A percentile compares a stretch with the other conserved stretches of the same genome.
phyloP scores from a whole-genome alignment of 495 filamentous ascomycete species.

The Oleoguttula mirabilis region DNA sequence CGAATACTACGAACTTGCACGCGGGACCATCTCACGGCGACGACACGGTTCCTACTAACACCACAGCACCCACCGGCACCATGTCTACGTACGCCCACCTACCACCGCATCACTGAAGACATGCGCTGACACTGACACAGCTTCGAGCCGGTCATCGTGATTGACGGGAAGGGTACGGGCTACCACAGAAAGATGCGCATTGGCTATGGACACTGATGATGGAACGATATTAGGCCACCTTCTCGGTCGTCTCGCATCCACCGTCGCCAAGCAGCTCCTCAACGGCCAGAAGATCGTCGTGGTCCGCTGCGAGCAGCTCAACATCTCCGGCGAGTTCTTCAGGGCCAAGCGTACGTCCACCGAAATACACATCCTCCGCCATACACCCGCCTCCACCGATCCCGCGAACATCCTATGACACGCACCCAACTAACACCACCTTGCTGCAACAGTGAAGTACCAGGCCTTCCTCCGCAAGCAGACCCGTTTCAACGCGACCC shows the following conservation, averaged over 20 bases:
- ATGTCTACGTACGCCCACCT: no score
- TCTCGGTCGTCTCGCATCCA: slow-evolving; percentile 96
- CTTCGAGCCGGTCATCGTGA: slow-evolving; percentile 64
- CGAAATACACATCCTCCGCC: slow-evolving; percentile 4
- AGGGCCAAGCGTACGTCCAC: slow-evolving; percentile 89
- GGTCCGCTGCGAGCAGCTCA: slow-evolving; percentile 95
- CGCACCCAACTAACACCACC: slow-evolving; percentile 2
- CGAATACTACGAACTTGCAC: no score
- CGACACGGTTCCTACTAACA: no score
- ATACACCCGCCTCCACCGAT: not conserved
- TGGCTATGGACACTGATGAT: no score
- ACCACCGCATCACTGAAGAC: no score
- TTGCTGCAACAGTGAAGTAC: slow-evolving; percentile 81
- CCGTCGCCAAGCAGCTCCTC: slow-evolving; percentile 98
- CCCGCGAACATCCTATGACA: no score
- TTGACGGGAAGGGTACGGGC: slow-evolving; percentile 95
- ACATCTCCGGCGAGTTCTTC: slow-evolving; percentile 99
- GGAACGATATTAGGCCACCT: slow-evolving; percentile 67
- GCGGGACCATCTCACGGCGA: no score
- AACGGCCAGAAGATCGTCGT: slow-evolving; percentile 99
- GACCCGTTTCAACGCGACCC: slow-evolving; percentile 97
- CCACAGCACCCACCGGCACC: no score
- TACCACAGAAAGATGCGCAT: no score
- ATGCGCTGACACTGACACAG: no score
- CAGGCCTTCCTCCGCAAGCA: slow-evolving; percentile 98